These are phyloP conservation scores for Periconia sp. DNA, from an alignment of 2,329 filamentous ascomycete species.

Conservation along the genomic window DNA sequence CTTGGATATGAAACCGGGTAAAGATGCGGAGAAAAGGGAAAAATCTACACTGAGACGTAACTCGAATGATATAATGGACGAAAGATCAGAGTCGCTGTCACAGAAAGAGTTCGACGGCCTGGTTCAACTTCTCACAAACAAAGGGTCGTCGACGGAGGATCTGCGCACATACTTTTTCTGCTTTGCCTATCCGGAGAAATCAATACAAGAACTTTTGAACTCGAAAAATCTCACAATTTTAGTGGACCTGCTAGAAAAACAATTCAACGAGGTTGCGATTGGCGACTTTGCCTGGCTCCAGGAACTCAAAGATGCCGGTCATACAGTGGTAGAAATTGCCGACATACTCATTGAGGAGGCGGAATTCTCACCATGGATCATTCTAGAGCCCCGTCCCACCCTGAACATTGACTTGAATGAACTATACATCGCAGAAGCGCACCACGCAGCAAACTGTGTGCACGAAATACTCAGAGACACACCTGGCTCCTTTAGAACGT, in stretches of 20 bases:
- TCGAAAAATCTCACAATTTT: not conserved
- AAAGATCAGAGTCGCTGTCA: no score
- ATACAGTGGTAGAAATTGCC: constrained; percentile 1
- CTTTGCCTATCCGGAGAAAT: not conserved
- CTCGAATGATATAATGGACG: no score
- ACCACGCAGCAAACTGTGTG: not conserved
- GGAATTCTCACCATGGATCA: constrained; percentile 3
- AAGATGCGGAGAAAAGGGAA: no score
- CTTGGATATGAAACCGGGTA: no score
- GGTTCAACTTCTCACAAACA: no score
- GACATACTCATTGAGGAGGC: not conserved
- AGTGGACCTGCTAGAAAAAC: not conserved
- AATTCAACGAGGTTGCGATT: not conserved
- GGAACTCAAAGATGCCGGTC: not conserved
- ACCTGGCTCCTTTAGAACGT: not conserved
- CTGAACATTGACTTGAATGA: not conserved
- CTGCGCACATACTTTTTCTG: not conserved
- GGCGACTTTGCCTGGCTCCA: constrained; percentile 1
- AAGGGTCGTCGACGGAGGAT: no score
- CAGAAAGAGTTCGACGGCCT: no score
- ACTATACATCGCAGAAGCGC: not conserved
- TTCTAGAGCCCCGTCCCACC: not conserved
- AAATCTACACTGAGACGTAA: no score
- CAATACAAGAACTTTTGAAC: not conserved
- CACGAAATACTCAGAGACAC: not conserved